Evolutionary conservation across 1,284 basidiomycete species (phyloP), one percentile per base, ranked within the genome.

Genomic region (Cryptococcus sp.): DNA sequence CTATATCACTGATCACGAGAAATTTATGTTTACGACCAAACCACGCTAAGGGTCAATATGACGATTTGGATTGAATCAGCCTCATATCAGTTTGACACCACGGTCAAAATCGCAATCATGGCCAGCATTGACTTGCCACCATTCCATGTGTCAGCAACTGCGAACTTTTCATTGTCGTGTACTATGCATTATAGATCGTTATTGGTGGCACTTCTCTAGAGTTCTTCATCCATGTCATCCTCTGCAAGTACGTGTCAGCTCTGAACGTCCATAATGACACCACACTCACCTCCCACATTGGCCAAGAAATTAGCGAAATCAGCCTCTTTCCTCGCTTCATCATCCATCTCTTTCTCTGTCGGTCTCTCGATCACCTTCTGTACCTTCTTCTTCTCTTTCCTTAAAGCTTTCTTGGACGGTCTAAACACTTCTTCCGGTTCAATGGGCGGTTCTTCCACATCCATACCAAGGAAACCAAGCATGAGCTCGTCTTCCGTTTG

Each of bases 241-340:
- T 36, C 52, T 8, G 32, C n/a, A n/a, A 15, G 4, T 6, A 32
- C 23, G 6, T 11, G 30, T 50, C 49, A 50, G 49, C 31, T 13
- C 32, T 8, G 11, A 15, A n/a, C 33, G 10, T 32, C 35, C 11
- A 42, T n/a, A 36, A 14, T 30, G n/a, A 7, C 5, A 23, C 10
- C 37, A 14, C 10, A 50, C 49, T 42, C 63, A 70, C 68, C 73
- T 46, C 73, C 73, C 50, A 76, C 70, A 32, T 60, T 67, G 30
- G 72, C 61, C 49, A 77, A 63, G 63, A 77, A 77, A 46, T 58
- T 70, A 15, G 72, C 74, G 65, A 77, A 77, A 33, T 77, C 76
- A 30, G 61, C 56, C 60, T 76, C 76, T 61, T 73, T 73, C 59
- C 63, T 64, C 46, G 57, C 63, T n/a, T 68, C 69, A 7, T 63